A percentile compares a stretch with the other conserved stretches of the same genome.
Conservation (phyloP, 306 rosid genomes). For the Medicago ruthenica region DNA sequence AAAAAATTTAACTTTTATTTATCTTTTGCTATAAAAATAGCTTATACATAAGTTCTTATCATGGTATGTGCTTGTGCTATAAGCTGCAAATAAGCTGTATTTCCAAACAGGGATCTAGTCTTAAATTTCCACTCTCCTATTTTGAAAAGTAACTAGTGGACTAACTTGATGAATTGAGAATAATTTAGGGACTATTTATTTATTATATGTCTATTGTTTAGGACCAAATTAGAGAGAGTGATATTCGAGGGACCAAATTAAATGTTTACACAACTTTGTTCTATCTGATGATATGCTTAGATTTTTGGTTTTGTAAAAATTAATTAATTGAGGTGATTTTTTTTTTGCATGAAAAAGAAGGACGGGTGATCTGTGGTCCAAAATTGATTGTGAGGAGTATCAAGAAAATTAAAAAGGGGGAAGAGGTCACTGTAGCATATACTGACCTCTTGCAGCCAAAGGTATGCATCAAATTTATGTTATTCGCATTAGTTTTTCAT, state of each 20-base stretch:
- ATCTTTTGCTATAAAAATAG: too few relatives aligned
- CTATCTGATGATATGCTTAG: background rate
- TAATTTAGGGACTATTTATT: background rate
- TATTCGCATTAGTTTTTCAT: background rate
- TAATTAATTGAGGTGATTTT: background rate
- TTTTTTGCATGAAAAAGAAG: constrained; percentile 36
- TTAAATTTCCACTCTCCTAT: background rate
- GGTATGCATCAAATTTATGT: constrained; percentile 49
- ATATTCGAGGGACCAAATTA: background rate
- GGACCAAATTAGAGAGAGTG: background rate
- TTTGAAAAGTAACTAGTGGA: background rate
- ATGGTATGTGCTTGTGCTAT: too few relatives aligned
- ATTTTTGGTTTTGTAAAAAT: background rate
- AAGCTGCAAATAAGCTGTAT: too few relatives aligned
- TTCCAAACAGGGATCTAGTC: too few relatives aligned
- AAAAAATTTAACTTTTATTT: too few relatives aligned
- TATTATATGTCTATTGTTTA: background rate
- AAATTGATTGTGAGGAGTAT: constrained; percentile 74
- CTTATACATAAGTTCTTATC: too few relatives aligned
- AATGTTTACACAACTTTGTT: background rate
- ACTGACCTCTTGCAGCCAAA: constrained; percentile 80
- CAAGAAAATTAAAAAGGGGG: constrained; percentile 70
- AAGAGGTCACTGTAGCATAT: constrained; percentile 76
- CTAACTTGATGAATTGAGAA: background rate
- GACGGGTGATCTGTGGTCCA: constrained; percentile 56